phyloP scores from a whole-genome alignment of 257 asterid species.

The Misopates orontium region DNA sequence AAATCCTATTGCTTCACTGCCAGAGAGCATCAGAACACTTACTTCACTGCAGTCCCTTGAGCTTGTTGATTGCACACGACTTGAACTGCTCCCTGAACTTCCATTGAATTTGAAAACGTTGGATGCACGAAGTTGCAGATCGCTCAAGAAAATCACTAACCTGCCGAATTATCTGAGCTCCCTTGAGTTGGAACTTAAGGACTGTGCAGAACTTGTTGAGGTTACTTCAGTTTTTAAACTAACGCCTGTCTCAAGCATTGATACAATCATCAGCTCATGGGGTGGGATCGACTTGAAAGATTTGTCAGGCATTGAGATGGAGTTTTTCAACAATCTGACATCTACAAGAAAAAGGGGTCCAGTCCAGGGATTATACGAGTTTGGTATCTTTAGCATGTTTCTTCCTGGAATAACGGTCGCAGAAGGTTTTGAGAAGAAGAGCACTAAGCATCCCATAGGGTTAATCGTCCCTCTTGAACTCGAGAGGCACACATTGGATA shows the following conservation, averaged over 20 bases:
- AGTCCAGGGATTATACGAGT: neutral
- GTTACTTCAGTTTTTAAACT: neutral
- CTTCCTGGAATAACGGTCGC: neutral
- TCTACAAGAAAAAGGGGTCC: neutral
- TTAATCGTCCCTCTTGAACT: neutral
- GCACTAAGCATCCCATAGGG: neutral
- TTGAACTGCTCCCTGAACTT: neutral
- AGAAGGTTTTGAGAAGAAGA: neutral
- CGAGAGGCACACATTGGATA: neutral
- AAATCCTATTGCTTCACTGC: neutral
- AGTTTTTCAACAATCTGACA: neutral
- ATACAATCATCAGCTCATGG: neutral
- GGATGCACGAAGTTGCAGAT: neutral
- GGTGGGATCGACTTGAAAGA: neutral
- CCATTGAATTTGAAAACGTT: neutral
- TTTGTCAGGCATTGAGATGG: neutral
- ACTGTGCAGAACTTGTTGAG: slow-evolving; percentile 1
- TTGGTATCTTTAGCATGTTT: neutral
- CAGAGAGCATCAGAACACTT: neutral
- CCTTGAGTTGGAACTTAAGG: neutral
- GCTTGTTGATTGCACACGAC: neutral
- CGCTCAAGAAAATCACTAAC: neutral
- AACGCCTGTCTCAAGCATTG: neutral
- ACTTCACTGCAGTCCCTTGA: neutral
- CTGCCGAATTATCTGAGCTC: neutral